Percentiles rank a stretch among this genome's conserved stretches.
These are phyloP conservation scores for Durotheca rogersii DNA, from an alignment of 495 filamentous ascomycete species.

Conservation along the genomic window DNA sequence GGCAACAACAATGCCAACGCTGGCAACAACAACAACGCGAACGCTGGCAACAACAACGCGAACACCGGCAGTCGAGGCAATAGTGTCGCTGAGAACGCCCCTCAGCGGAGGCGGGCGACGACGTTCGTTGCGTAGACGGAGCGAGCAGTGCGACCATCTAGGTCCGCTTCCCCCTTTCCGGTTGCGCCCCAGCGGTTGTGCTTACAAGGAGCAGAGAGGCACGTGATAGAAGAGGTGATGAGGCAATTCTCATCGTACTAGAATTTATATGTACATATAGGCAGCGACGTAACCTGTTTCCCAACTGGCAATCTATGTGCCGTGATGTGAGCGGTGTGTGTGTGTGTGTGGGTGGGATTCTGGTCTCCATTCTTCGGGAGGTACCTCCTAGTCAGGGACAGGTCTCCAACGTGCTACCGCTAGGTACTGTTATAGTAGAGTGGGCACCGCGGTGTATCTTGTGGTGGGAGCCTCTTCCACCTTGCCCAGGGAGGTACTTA, in stretches of 20 bases:
- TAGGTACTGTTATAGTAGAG: too few relatives aligned
- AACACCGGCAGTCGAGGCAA: not conserved
- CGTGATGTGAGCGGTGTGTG: not conserved
- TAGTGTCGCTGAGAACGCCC: slow-evolving; percentile 5
- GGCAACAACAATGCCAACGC: slow-evolving; percentile 14
- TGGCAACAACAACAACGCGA: not conserved
- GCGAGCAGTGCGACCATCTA: not conserved
- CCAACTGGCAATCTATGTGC: slow-evolving; percentile 1
- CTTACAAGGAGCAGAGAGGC: slow-evolving; percentile 23
- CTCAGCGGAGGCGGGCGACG: slow-evolving; percentile 18
- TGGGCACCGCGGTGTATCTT: too few relatives aligned
- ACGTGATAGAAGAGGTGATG: slow-evolving; percentile 24
- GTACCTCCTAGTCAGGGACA: too few relatives aligned
- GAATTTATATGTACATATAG: slow-evolving; percentile 27
- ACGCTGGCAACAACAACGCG: not conserved
- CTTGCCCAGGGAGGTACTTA: too few relatives aligned
- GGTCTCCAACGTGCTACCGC: too few relatives aligned
- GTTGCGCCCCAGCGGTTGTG: too few relatives aligned
- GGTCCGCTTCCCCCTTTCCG: too few relatives aligned
- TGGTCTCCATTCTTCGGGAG: too few relatives aligned
- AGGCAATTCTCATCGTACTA: slow-evolving; percentile 17
- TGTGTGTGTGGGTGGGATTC: too few relatives aligned
- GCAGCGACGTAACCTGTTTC: slow-evolving; percentile 14
- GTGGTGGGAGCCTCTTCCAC: too few relatives aligned
- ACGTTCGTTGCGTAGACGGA: slow-evolving; percentile 18